phyloP scores from a whole-genome alignment of 1,284 basidiomycete genomes.

The Acaromyces ingoldii region DNA sequence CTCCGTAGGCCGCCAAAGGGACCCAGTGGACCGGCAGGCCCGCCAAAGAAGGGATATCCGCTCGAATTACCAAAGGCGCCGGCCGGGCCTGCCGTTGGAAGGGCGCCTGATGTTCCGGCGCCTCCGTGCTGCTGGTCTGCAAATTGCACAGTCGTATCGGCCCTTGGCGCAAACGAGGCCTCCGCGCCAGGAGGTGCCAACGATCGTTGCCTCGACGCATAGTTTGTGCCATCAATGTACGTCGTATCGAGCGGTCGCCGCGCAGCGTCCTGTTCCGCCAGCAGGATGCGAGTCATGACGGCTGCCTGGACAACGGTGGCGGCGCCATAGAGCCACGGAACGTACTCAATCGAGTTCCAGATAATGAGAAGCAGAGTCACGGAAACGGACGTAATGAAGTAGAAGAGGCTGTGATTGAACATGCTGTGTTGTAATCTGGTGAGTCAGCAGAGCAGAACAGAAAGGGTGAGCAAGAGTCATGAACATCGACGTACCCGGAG shows the following conservation, averaged over 20 bases:
- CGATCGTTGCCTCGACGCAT: background rate
- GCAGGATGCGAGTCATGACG: slow-evolving; percentile 4
- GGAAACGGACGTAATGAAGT: too few species aligned
- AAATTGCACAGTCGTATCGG: slow-evolving; percentile 5
- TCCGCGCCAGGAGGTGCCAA: background rate
- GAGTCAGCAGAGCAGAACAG: too few species aligned
- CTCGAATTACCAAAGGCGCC: too few species aligned
- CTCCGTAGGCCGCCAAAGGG: background rate
- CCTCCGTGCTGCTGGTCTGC: background rate
- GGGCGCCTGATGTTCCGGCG: too few species aligned
- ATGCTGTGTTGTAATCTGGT: background rate
- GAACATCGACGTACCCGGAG: background rate
- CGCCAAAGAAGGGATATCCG: too few species aligned
- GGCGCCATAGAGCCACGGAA: background rate
- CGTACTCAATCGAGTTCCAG: background rate
- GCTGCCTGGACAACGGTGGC: background rate
- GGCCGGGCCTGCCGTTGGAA: too few species aligned
- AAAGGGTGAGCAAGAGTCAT: too few species aligned
- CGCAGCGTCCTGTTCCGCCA: slow-evolving; percentile 4
- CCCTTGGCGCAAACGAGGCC: background rate
- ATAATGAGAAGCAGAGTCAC: background rate
- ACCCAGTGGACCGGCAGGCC: too few species aligned
- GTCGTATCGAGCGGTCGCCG: slow-evolving; percentile 4
- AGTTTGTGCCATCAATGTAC: background rate
- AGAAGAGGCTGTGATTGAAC: slow-evolving; percentile 4